Evolutionary conservation across 805 yeast genomes (phyloP).

Genomic region (Hanseniaspora lachancei): DNA sequence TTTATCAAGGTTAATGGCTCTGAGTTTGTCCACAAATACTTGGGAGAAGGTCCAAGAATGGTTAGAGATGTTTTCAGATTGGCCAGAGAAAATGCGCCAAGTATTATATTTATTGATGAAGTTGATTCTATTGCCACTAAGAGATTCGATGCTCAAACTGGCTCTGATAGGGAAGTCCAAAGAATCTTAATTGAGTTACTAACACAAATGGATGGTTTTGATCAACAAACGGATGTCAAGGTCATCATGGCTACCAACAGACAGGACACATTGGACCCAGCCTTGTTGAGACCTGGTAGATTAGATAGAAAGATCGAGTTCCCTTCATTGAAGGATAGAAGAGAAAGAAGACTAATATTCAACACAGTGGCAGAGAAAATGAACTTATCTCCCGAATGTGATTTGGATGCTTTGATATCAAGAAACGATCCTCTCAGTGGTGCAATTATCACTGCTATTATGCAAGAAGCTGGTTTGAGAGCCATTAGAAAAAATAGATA

Average conservation of each 20-base stretch:
- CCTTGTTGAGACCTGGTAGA: constrained; percentile 94
- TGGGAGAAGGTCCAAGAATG: constrained; percentile 99
- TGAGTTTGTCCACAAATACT: constrained; percentile 92
- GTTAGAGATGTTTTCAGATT: constrained; percentile 94
- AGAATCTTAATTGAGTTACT: constrained; percentile 88
- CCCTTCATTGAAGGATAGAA: constrained; percentile 89
- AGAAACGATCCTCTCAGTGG: constrained; percentile 97
- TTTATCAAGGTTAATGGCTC: constrained; percentile 96
- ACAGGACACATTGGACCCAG: constrained; percentile 98
- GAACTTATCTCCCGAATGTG: constrained; percentile 97
- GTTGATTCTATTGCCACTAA: constrained; percentile 98
- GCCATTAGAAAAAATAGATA: constrained; percentile 98
- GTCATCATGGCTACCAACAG: constrained; percentile 99
- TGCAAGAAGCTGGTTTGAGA: constrained; percentile 99
- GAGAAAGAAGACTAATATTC: constrained; percentile 94
- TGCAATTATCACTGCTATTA: constrained; percentile 94
- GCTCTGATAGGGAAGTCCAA: constrained; percentile 98
- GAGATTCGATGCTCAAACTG: constrained; percentile 98
- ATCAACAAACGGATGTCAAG: constrained; percentile 86
- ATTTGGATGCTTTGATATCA: constrained; percentile 82
- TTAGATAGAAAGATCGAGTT: constrained; percentile 96
- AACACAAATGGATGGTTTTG: constrained; percentile 99
- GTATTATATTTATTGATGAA: constrained; percentile 95
- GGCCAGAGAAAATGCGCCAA: constrained; percentile 94
- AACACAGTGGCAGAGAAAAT: constrained; percentile 91